Evolutionary conservation across 2,329 filamentous ascomycete genomes (phyloP), one percentile per base, ranked within the genome.

Genomic region (Lachnellula hyalina): DNA sequence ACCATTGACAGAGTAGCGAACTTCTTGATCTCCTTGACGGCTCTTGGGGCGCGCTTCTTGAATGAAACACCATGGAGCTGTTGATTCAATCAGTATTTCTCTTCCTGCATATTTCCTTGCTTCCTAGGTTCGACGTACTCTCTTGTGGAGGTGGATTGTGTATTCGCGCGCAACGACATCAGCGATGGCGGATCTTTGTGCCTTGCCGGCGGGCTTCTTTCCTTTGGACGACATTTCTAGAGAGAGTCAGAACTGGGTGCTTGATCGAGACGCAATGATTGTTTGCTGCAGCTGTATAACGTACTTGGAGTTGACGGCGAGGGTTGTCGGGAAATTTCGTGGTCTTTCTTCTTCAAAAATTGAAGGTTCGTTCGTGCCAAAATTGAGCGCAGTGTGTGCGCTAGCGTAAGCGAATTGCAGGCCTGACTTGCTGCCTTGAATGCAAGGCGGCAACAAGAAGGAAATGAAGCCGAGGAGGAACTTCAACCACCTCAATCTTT

Each of bases 141-240:
- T 89, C 89, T 96, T 97, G 90, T 99, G 94, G 72, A 99, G 82
- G 86, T 99, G 93, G 82, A 99, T 97, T 79, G 94, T 99, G 87
- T 99, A 99, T 84, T 99, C 95, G 85, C 94, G 90, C 73, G 94
- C 87, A 77, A 99, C 93, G 75, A 99, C 95, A 80, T 99, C 93
- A 79, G 90, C 87, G 78, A 99, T 96, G 82, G 95, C 95, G 78
- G 90, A 96, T 75, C 92, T 90, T 72, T 77, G 75, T 68, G 76
- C 70, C 80, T 87, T 88, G 82, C 86, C 87, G 71, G 81, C 74
- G 65, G 80, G 77, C 79, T 85, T 87, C 79, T 84, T 83, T 66
- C 75, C 73, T 73, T 78, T 83, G 71, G 78, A 75, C 74, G 84
- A 86, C 84, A 87, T 87, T 74, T 80, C 79, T 83, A 73, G 61